Conservation (phyloP, 176 grass and related monocot genomes). For the Phyllostachys edulis region DNA sequence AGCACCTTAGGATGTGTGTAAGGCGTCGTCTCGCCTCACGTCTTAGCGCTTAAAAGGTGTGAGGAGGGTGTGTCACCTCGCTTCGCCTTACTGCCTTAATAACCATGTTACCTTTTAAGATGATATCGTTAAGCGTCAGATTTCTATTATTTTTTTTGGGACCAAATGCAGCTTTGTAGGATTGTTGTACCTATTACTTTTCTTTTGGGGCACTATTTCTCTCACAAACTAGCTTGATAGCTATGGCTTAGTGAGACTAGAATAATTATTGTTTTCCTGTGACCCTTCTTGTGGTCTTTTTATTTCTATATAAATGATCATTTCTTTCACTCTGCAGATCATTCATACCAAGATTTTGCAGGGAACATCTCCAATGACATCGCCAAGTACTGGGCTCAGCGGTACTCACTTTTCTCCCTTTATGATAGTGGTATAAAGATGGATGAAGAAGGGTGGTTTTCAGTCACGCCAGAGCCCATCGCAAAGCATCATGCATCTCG, state of each 20-base stretch:
- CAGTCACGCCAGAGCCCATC: slow-evolving; percentile 86
- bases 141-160: slow-evolving; percentile 10
- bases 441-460: slow-evolving; percentile 99
- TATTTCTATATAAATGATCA: slow-evolving; percentile 24
- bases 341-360: slow-evolving; percentile 37
- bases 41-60: too few relatives aligned
- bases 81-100: too few relatives aligned
- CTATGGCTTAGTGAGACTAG: not conserved
- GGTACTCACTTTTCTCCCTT: slow-evolving; percentile 85
- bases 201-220: not conserved
- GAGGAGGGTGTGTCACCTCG: too few relatives aligned
- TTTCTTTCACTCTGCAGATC: slow-evolving; percentile 36
- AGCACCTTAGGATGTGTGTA: too few relatives aligned
- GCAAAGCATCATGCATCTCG: slow-evolving; percentile 92
- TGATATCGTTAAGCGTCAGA: slow-evolving; percentile 10
- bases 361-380: slow-evolving; percentile 51
- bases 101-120: slow-evolving; percentile 11
- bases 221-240: not conserved
- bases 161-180: slow-evolving; percentile 5
- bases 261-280: not conserved
- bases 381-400: slow-evolving; percentile 85
- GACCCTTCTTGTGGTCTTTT: not conserved
- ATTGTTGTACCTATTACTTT: not conserved
- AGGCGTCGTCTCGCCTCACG: too few relatives aligned
- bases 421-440: slow-evolving; percentile 90